A percentile compares a stretch with the other conserved stretches of the same genome.
phyloP scores from a whole-genome alignment of 768 basidiomycete species.

The Myochromella boudieri region DNA sequence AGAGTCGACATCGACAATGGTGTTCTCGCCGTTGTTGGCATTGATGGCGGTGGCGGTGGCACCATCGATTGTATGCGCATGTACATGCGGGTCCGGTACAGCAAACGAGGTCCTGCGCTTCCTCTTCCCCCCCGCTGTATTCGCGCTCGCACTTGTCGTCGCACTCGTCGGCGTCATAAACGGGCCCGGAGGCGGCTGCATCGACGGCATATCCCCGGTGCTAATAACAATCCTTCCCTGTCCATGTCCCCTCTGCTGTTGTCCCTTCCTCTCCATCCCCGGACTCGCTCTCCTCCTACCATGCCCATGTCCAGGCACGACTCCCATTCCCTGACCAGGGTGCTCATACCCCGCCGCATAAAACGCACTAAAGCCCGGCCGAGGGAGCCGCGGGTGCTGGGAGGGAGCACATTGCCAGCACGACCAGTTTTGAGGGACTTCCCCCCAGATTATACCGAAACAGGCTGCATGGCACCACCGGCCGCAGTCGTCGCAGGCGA shows the following conservation, averaged over 20 bases:
- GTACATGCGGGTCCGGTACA: too few relatives aligned
- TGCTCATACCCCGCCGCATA: conserved; percentile 48
- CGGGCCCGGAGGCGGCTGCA: too few relatives aligned
- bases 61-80: conserved; percentile 3
- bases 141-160: conserved; percentile 36
- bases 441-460: conserved; percentile 57
- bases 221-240: too few relatives aligned
- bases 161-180: too few relatives aligned
- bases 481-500: conserved; percentile 75
- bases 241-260: too few relatives aligned
- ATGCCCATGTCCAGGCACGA: conserved; percentile 24
- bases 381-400: conserved; percentile 44
- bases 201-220: too few relatives aligned
- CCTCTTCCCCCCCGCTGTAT: conserved; percentile 19
- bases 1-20: conserved; percentile 50
- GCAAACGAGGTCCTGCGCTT: conserved; percentile 22
- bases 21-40: conserved; percentile 35
- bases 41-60: conserved; percentile 18
- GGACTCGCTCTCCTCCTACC: conserved; percentile 36
- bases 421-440: conserved; percentile 71
- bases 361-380: too few relatives aligned
- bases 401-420: conserved; percentile 71
- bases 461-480: conserved; percentile 83
- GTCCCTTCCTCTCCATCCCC: conserved; percentile 31
- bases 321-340: conserved; percentile 31